A percentile compares a stretch with the other conserved stretches of the same genome.
Evolutionary conservation across 176 grass and related monocot genomes (phyloP).

Genomic region (Oryza longistaminata): DNA sequence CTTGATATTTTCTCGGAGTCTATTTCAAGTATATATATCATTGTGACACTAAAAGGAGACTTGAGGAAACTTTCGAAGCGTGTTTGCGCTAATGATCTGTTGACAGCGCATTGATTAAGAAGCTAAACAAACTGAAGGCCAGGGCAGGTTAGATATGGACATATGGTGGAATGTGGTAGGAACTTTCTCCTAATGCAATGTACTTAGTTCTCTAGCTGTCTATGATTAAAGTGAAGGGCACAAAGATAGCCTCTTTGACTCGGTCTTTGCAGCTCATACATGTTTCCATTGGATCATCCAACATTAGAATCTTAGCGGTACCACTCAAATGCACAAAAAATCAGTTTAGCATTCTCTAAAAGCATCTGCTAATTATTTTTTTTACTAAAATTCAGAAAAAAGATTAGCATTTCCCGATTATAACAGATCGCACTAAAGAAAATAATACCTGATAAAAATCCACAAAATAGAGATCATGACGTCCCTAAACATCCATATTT

Average conservation of each 20-base stretch:
- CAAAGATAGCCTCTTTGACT: not conserved
- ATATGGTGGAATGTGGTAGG: constrained; percentile 9
- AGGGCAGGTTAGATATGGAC: not conserved
- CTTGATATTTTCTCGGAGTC: not conserved
- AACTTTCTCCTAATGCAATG: not conserved
- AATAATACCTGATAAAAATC: not conserved
- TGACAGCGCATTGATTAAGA: not conserved
- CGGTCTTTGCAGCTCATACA: not conserved
- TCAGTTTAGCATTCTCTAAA: not conserved
- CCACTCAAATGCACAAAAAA: not conserved
- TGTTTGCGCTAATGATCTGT: not conserved
- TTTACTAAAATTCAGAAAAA: not conserved
- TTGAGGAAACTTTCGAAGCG: constrained; percentile 2
- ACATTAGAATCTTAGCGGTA: not conserved
- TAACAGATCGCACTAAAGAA: not conserved
- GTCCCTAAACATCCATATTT: not conserved
- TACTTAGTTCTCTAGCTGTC: not conserved
- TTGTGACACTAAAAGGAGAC: constrained; percentile 7
- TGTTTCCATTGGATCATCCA: not conserved
- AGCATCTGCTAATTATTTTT: not conserved
- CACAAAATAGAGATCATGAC: not conserved
- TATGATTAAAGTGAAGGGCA: constrained; percentile 16
- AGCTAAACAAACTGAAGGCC: not conserved
- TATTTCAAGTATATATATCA: not conserved
- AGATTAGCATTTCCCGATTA: not conserved